Conservation (phyloP, 225 moss, liverwort and hornwort species). For the Physcomitrellopsis africana region DNA sequence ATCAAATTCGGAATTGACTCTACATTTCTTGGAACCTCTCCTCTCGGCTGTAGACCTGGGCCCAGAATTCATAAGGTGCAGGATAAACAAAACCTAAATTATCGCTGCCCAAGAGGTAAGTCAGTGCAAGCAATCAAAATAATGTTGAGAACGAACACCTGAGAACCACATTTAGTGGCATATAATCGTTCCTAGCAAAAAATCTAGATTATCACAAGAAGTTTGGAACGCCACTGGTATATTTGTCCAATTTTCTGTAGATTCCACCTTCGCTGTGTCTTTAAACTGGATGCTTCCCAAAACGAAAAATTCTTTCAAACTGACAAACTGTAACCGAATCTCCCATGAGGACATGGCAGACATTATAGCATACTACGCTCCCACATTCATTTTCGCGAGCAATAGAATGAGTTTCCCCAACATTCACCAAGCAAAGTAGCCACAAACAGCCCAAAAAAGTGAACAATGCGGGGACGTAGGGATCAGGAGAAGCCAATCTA, state of each 20-base stretch:
- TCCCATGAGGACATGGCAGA: neutral
- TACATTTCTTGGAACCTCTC: no score
- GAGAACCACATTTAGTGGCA: no score
- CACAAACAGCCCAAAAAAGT: neutral
- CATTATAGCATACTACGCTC: neutral
- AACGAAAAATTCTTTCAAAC: neutral
- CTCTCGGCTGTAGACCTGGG: no score
- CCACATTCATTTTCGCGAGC: neutral
- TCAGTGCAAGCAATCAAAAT: no score
- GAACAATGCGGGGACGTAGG: neutral
- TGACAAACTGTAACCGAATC: neutral
- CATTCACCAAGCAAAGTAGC: neutral
- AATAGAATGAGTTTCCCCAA: neutral
- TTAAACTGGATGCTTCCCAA: neutral
- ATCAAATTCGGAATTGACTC: no score
- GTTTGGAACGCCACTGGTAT: no score
- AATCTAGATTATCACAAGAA: no score
- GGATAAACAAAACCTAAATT: no score
- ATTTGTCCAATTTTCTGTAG: no score
- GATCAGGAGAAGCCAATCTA: neutral
- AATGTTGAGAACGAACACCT: no score
- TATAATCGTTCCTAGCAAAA: neutral
- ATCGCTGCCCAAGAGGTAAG: no score
- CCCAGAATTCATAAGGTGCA: no score
- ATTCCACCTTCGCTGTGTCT: neutral